Percentiles rank a stretch among this genome's conserved stretches.
Conservation (phyloP, 139 green algal species). For the Coccomyxa sp. region DNA sequence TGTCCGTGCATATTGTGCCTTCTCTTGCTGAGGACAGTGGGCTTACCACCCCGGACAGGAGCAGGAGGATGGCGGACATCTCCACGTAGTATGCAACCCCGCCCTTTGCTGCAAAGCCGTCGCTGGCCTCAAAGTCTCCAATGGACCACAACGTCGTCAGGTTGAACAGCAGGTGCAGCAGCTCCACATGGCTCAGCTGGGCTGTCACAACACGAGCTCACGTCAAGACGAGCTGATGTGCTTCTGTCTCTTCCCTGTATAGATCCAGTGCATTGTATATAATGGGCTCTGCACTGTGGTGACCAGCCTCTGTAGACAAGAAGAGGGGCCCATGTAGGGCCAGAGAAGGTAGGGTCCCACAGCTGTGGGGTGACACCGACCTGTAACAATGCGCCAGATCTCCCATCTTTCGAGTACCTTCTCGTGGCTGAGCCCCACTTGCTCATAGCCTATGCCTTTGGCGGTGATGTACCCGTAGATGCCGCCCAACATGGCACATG, state of each 20-base stretch:
- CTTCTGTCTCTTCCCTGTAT: no score
- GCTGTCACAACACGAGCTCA: no score
- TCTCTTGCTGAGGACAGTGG: not conserved
- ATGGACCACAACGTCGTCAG: constrained; percentile 57
- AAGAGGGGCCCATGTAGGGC: no score
- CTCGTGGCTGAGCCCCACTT: constrained; percentile 63
- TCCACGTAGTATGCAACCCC: constrained; percentile 37
- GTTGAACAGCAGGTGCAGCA: constrained; percentile 69
- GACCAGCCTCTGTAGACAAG: no score
- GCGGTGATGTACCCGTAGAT: constrained; percentile 40
- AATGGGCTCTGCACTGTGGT: no score
- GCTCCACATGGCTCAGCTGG: constrained; percentile 47
- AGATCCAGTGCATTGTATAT: no score
- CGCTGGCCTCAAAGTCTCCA: constrained; percentile 25
- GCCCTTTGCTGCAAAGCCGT: constrained; percentile 5
- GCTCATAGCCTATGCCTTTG: constrained; percentile 24
- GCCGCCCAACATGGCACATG: not conserved
- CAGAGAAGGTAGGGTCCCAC: no score
- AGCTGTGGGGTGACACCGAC: no score
- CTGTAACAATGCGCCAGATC: constrained; percentile 51
- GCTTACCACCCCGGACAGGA: constrained; percentile 32
- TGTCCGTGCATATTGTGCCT: not conserved
- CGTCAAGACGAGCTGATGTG: no score
- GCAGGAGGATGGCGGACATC: constrained; percentile 38
- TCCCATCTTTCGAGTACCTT: constrained; percentile 36